These are phyloP conservation scores for Phytophthora nicotianae DNA, from an alignment of 352 stramenopile species.

Conservation along the genomic window DNA sequence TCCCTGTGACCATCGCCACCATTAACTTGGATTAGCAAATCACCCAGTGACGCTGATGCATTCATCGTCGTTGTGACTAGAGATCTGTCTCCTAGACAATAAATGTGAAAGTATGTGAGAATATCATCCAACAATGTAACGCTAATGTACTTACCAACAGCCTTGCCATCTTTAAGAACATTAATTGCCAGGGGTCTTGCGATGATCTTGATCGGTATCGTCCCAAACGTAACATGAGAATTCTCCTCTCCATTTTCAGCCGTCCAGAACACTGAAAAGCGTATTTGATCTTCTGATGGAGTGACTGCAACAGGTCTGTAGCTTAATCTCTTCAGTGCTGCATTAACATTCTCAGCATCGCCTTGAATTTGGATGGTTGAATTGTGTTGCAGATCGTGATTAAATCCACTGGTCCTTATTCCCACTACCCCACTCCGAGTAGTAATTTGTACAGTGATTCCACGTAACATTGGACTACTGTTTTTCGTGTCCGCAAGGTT, in stretches of 20 bases:
- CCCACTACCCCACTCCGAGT: constrained; percentile 10
- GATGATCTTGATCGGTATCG: constrained; percentile 16
- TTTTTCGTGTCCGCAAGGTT: neutral
- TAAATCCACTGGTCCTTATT: neutral
- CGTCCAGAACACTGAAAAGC: constrained; percentile 16
- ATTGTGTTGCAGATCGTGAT: neutral
- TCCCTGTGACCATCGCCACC: constrained; percentile 4
- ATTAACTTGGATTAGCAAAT: constrained; percentile 17
- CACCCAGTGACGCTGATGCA: constrained; percentile 6
- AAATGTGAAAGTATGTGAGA: no score
- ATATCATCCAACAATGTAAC: neutral
- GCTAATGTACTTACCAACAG: constrained; percentile 18
- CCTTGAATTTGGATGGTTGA: constrained; percentile 16
- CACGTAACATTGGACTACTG: constrained; percentile 1
- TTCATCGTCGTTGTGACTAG: constrained; percentile 18
- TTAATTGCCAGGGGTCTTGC: constrained; percentile 15
- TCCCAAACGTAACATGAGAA: constrained; percentile 2
- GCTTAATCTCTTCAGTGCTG: constrained; percentile 17
- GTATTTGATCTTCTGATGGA: constrained; percentile 16
- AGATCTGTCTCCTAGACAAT: constrained; percentile 18
- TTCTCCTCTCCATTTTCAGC: neutral
- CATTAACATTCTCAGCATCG: constrained; percentile 30
- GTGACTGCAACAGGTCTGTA: constrained; percentile 8
- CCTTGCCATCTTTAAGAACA: constrained; percentile 10
- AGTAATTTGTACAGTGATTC: constrained; percentile 17